Conservation (phyloP, 2,329 filamentous ascomycete species). For the Apiospora kogelbergensis region DNA sequence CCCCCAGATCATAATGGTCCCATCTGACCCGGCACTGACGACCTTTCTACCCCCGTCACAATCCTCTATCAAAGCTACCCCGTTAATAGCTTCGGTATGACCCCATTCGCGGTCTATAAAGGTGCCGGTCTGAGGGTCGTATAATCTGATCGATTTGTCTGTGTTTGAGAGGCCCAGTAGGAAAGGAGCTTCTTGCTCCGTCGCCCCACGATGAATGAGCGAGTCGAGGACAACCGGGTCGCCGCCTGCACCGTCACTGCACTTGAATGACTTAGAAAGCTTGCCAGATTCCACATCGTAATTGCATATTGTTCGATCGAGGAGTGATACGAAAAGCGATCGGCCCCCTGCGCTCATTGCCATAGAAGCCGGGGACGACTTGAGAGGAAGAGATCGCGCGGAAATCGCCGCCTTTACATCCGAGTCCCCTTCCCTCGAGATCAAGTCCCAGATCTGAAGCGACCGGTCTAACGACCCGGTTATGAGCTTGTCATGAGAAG, state of each 20-base stretch:
- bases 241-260: constrained; percentile 73
- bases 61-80: constrained; percentile 69
- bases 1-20: constrained; percentile 80
- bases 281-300: constrained; percentile 69
- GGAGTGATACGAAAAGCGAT: constrained; percentile 57
- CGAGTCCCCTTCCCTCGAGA: constrained; percentile 64
- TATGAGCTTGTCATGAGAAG: constrained; percentile 72
- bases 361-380: constrained; percentile 86
- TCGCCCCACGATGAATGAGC: constrained; percentile 63
- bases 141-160: constrained; percentile 92
- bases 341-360: constrained; percentile 63
- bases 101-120: constrained; percentile 91
- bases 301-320: constrained; percentile 61
- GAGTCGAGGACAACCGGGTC: constrained; percentile 85
- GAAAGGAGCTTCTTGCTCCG: constrained; percentile 57
- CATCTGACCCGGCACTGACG: constrained; percentile 76
- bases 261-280: constrained; percentile 73
- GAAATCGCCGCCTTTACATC: constrained; percentile 75
- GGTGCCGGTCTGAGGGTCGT: constrained; percentile 73
- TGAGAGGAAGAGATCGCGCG: constrained; percentile 75
- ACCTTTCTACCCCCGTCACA: constrained; percentile 57
- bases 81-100: constrained; percentile 91
- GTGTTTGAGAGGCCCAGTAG: constrained; percentile 89
- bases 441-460: constrained; percentile 76
- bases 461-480: constrained; percentile 90